A percentile compares a stretch with the other conserved stretches of the same genome.
phyloP scores from a whole-genome alignment of 192 early-diverging fungal species.

The Coemansia furcata region DNA sequence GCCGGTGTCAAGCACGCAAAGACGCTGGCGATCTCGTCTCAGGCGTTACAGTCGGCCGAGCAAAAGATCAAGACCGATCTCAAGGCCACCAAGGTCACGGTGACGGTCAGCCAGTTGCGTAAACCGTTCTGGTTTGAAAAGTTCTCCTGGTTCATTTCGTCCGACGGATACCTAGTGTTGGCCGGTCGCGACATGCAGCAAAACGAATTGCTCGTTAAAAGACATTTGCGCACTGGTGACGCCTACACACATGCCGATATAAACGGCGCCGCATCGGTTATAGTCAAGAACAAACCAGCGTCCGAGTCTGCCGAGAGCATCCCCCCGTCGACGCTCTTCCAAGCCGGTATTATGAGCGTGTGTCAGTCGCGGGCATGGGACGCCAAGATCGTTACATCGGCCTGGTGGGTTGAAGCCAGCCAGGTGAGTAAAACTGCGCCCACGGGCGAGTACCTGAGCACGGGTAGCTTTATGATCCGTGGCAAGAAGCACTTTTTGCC shows the following conservation, averaged over 20 bases:
- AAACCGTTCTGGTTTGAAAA: slow-evolving; percentile 99
- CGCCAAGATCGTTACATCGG: slow-evolving; percentile 88
- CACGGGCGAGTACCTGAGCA: slow-evolving; percentile 87
- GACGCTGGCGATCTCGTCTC: slow-evolving; percentile 77
- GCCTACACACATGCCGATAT: slow-evolving; percentile 92
- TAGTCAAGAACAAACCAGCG: slow-evolving; percentile 74
- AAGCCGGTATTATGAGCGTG: slow-evolving; percentile 95
- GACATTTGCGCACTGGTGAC: slow-evolving; percentile 68
- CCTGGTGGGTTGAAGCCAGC: slow-evolving; percentile 89
- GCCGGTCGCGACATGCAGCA: slow-evolving; percentile 91
- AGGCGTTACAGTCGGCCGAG: slow-evolving; percentile 89
- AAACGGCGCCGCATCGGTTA: slow-evolving; percentile 84
- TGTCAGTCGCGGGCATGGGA: slow-evolving; percentile 97
- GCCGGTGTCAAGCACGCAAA: slow-evolving; percentile 88
- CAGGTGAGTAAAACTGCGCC: slow-evolving; percentile 90
- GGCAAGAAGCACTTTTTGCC: slow-evolving; percentile 95
- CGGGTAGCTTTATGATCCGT: slow-evolving; percentile 90
- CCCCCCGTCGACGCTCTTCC: slow-evolving; percentile 87
- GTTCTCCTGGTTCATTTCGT: slow-evolving; percentile 93
- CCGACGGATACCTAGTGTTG: slow-evolving; percentile 90
- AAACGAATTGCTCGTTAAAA: slow-evolving; percentile 87
- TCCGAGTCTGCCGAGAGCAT: slow-evolving; percentile 52
- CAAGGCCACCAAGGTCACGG: slow-evolving; percentile 69
- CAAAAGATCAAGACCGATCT: slow-evolving; percentile 83
- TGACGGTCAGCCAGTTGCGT: slow-evolving; percentile 78